Evolutionary conservation across 768 basidiomycete species (phyloP), one percentile per base, ranked within the genome.

Genomic region (Lentinus tigrinus): DNA sequence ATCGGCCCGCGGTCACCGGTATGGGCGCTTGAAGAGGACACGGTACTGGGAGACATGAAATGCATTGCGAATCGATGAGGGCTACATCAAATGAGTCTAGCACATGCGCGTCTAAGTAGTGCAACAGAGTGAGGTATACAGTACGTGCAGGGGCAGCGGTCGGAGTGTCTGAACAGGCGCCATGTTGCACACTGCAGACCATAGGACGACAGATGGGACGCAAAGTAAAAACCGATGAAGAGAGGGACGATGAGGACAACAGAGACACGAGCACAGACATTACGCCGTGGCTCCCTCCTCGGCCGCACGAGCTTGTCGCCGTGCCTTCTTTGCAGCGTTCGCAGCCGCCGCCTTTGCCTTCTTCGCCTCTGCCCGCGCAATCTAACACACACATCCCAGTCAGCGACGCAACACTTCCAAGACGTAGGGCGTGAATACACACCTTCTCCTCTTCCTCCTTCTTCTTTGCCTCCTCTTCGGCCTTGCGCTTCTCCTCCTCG

Each of bases 371-470:
- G 84, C 89, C 46, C 82, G 82, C 3, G 83, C 85, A 47, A 60
- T 70, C 81, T 85, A 65, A 19, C 56, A 56, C n/a, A 19, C n/a
- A n/a, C n/a, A 56, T 19, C 42, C 26, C 44, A 24, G 54, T 17
- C 13, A 48, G 47, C 28, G 47, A 17, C 17, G 13, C 13, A 13
- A 4, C 23, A 48, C 9, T 8, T 2, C 14, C 6, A 26, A 17
- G 11, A 47, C 42, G 14, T 49, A 40, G 51, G 27, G 17, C 49
- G 14, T 13, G 36, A 37, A 11, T 16, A 65, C 76, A 36, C 53
- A 86, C 89, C 84, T 89, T 89, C 67, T 96, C 95, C 61, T 84
- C 88, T 65, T 93, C 92, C 65, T 93, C 91, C 64, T 89, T 91
- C 68, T 80, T 85, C 67, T 77, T 79, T n/a, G 76, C 79, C 70